Base-by-base conservation (phyloP, 352 stramenopile species). In the Blastocystis sp. region DNA sequence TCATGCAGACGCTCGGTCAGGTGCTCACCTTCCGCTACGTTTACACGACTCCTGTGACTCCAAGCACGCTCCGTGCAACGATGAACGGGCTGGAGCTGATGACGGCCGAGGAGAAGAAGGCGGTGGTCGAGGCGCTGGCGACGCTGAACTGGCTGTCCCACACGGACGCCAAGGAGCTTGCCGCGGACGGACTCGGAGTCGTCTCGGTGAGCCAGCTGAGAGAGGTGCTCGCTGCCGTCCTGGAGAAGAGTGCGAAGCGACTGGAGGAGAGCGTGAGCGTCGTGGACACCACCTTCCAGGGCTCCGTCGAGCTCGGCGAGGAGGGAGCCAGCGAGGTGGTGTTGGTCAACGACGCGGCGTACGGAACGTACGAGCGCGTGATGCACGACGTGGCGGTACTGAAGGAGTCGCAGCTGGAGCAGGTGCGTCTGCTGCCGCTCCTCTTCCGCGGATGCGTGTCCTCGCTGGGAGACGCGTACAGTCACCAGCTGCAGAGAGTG, bases 211-310 rank as follows among this genome's bases (percentile, higher is more conserved):
- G 24, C 6, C 27, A 63, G 51, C 27, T 81, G 6, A 36, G 42
- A 16, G 51, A 64, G 7, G 46, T 81, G 53, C 18, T 81, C 6
- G 42, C 11, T 8, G 16, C 16, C 2, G 16, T 21, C 7, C 36
- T 81, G 24, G 1, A 24, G 4, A 61, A 34, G 14, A 36, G 53
- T 44, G 21, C 36, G 36, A 16, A 81, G 69, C 69, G 46, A 21
- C 21, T 63, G 18, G 2, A 46, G 3, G 48, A 44, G 11, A 48
- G 27, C 14, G 48, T 63, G 7, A 9, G 36, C 29, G 48, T 64
- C 7, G 36, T 81, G 32, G 69, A 81, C 40, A 81, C 69, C 24
- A 64, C 69, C 40, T 81, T 81, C 69, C 9, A 81, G 18, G 69
- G 69, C 1, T 81, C 69, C n/a, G 48, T 81, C 1, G 69, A 81